Conservation (phyloP, 179 eudicot genomes). For the Vitellaria paradoxa region DNA sequence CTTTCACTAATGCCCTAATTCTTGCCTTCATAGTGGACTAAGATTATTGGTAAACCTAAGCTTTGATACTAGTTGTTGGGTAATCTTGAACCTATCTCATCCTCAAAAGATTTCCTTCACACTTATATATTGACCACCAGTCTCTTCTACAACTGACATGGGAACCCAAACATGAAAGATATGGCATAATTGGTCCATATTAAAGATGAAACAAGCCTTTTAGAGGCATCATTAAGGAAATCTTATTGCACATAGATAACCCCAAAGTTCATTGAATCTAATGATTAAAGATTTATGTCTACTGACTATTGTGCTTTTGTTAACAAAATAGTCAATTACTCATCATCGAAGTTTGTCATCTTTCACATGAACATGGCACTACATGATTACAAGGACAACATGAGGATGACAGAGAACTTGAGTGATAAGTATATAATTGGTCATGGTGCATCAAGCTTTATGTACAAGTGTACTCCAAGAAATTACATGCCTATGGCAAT, state of each 20-base stretch:
- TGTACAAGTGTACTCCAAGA: conserved; percentile 91
- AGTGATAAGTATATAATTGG: conserved; percentile 95
- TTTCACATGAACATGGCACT: conserved; percentile 99
- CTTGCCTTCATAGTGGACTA: too few relatives aligned
- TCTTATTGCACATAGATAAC: background rate
- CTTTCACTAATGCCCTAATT: too few relatives aligned
- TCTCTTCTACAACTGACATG: too few relatives aligned
- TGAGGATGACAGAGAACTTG: conserved; percentile 98
- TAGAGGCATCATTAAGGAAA: too few relatives aligned
- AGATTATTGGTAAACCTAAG: too few relatives aligned
- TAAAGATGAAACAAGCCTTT: background rate
- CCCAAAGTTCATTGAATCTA: background rate
- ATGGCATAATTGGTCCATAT: background rate
- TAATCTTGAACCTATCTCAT: too few relatives aligned
- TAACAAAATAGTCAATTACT: conserved; percentile 49
- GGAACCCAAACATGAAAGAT: background rate
- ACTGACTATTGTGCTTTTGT: conserved; percentile 14
- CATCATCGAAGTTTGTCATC: conserved; percentile 90
- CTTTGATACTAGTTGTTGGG: too few relatives aligned
- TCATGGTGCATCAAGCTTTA: conserved; percentile 94
- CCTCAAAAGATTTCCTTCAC: too few relatives aligned
- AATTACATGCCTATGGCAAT: conserved; percentile 94
- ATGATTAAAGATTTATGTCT: background rate
- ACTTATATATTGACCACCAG: too few relatives aligned
- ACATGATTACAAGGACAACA: conserved; percentile 90